Conservation (phyloP, 2,329 filamentous ascomycete species). For the Alternaria alternata region DNA sequence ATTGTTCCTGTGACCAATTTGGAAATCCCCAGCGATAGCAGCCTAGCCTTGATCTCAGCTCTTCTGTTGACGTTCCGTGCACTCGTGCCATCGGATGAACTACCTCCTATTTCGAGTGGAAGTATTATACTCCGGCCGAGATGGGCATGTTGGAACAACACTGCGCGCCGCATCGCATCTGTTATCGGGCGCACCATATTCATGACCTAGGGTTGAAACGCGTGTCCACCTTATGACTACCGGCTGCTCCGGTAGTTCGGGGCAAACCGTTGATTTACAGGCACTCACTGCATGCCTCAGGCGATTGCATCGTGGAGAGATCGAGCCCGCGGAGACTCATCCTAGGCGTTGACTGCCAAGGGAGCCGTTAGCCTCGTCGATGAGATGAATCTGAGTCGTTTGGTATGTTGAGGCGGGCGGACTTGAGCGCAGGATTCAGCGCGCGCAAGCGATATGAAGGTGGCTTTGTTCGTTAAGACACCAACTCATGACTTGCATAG, state of each 20-base stretch:
- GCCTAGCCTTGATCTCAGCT: conserved; percentile 1
- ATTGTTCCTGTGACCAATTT: background rate
- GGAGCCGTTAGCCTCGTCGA: background rate
- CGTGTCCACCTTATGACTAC: conserved; percentile 5
- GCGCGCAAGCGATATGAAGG: background rate
- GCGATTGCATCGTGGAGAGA: background rate
- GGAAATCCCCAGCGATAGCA: background rate
- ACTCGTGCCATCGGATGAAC: background rate
- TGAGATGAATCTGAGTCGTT: background rate
- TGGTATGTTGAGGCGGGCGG: background rate
- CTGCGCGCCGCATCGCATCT: background rate
- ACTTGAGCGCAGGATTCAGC: conserved; percentile 1
- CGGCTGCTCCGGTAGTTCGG: conserved; percentile 13
- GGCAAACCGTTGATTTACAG: background rate
- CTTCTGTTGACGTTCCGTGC: conserved; percentile 1
- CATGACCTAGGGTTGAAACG: background rate
- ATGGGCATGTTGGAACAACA: background rate
- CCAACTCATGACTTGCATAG: conserved; percentile 3
- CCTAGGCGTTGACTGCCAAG: background rate
- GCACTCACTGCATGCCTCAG: background rate
- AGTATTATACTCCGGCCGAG: background rate
- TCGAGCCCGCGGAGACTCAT: background rate
- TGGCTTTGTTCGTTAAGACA: background rate
- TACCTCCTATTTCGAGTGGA: background rate
- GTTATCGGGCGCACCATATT: background rate